A percentile compares a stretch with the other conserved stretches of the same genome.
These are phyloP conservation scores for Lagenidium sp. DNA, from an alignment of 352 stramenopile species.

Conservation along the genomic window DNA sequence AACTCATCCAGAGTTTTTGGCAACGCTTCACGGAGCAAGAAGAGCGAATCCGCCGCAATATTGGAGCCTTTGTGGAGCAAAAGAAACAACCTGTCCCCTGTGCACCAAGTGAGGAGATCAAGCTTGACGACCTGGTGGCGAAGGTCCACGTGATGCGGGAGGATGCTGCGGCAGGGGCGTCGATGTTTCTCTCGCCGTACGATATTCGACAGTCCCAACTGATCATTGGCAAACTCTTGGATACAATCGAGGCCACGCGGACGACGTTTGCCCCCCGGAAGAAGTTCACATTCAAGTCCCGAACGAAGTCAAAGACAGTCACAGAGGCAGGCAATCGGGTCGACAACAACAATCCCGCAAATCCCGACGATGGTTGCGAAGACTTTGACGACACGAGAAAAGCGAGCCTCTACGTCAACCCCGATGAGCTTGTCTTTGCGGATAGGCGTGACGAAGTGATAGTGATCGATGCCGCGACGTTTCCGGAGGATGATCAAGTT, in stretches of 20 bases:
- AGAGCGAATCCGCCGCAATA: conserved; percentile 32
- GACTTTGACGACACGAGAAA: conserved; percentile 3
- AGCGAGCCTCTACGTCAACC: conserved; percentile 11
- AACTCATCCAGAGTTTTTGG: conserved; percentile 58
- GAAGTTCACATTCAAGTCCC: conserved; percentile 68
- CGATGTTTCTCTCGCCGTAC: conserved; percentile 80
- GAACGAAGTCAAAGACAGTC: conserved; percentile 4
- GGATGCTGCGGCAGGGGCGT: conserved; percentile 44
- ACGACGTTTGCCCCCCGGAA: conserved; percentile 66
- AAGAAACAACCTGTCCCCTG: conserved; percentile 39
- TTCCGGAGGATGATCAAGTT: conserved; percentile 11
- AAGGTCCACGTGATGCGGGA: conserved; percentile 48
- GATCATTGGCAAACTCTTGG: conserved; percentile 46
- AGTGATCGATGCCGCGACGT: conserved; percentile 51
- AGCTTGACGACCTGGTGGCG: conserved; percentile 42
- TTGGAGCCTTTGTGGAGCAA: conserved; percentile 47
- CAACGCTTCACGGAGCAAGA: conserved; percentile 43
- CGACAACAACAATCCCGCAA: conserved; percentile 9
- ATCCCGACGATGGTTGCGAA: not conserved
- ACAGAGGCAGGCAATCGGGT: conserved; percentile 1
- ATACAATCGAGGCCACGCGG: conserved; percentile 59
- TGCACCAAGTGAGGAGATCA: conserved; percentile 25
- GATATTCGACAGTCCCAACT: conserved; percentile 75
- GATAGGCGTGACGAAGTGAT: conserved; percentile 55
- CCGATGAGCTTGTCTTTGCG: conserved; percentile 51